These are phyloP conservation scores for Marchantia paleacea DNA, from an alignment of 225 moss, liverwort and hornwort species.

Conservation along the genomic window DNA sequence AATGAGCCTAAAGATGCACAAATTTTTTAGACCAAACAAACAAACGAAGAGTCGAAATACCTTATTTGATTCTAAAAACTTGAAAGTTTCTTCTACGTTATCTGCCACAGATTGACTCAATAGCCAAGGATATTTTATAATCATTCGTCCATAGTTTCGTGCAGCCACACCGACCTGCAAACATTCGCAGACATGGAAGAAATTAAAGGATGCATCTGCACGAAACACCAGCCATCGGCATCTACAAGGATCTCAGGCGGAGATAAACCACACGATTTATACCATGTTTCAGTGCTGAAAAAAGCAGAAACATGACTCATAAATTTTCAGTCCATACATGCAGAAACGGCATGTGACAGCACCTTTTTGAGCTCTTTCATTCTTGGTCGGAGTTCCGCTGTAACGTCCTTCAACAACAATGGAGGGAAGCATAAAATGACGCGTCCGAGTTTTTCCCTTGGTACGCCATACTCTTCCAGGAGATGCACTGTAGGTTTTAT, in stretches of 20 bases:
- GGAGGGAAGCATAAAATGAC: constrained; percentile 73
- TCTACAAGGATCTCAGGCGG: background rate
- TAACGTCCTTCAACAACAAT: constrained; percentile 57
- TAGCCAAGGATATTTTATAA: constrained; percentile 88
- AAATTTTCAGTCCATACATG: background rate
- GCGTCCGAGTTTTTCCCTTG: constrained; percentile 49
- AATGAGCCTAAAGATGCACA: too few relatives aligned
- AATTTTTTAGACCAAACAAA: too few relatives aligned
- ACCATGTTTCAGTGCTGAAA: background rate
- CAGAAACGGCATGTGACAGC: background rate
- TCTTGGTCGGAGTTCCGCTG: constrained; percentile 56
- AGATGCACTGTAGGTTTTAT: constrained; percentile 56
- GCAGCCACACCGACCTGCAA: constrained; percentile 77
- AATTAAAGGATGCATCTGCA: background rate
- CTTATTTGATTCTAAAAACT: constrained; percentile 71
- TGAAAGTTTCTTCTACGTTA: constrained; percentile 60
- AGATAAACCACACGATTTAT: background rate
- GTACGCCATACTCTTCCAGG: constrained; percentile 62
- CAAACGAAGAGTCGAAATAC: constrained; percentile 25
- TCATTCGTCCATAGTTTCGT: constrained; percentile 80
- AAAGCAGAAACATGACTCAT: too few relatives aligned
- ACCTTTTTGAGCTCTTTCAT: constrained; percentile 74
- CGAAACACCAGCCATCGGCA: background rate
- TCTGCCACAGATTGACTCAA: constrained; percentile 64
- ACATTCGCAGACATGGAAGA: background rate